These are phyloP conservation scores for Podaxis sp. DNA, from an alignment of 768 basidiomycete species.

Conservation along the genomic window DNA sequence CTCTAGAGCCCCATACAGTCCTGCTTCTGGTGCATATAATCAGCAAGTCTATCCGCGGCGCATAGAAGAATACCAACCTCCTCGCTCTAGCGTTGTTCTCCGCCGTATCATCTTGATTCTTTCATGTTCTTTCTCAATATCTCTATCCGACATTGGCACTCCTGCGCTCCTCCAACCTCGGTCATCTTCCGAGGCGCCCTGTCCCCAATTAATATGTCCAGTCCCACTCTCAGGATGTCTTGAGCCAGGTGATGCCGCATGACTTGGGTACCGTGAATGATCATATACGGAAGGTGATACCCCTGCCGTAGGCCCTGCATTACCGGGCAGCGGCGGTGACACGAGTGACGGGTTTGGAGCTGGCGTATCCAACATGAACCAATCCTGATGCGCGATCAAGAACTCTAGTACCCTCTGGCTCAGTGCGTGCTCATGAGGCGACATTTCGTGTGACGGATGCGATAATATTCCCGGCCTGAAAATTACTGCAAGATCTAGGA, in stretches of 20 bases:
- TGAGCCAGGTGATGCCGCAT: slow-evolving; percentile 15
- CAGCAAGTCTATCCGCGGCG: neutral
- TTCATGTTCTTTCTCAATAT: slow-evolving; percentile 28
- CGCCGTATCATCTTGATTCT: slow-evolving; percentile 49
- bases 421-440: slow-evolving; percentile 80
- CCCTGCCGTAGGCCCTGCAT: neutral
- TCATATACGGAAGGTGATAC: neutral
- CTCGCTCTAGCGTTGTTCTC: slow-evolving; percentile 54
- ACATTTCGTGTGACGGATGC: slow-evolving; percentile 84
- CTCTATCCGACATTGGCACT: slow-evolving; percentile 19
- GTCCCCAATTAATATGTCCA: neutral
- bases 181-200: slow-evolving; percentile 1
- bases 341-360: slow-evolving; percentile 41
- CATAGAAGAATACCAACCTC: slow-evolving; percentile 26
- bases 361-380: slow-evolving; percentile 89
- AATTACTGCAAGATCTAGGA: slow-evolving; percentile 89
- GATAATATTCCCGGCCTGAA: slow-evolving; percentile 95
- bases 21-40: slow-evolving; percentile 3
- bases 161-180: neutral
- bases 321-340: slow-evolving; percentile 2
- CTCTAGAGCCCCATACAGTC: slow-evolving; percentile 9
- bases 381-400: slow-evolving; percentile 93
- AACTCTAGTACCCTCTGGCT: slow-evolving; percentile 93
- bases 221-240: neutral
- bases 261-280: slow-evolving; percentile 15